Base-by-base conservation (phyloP, 352 stramenopile species). In the Globisporangium nunn region DNA sequence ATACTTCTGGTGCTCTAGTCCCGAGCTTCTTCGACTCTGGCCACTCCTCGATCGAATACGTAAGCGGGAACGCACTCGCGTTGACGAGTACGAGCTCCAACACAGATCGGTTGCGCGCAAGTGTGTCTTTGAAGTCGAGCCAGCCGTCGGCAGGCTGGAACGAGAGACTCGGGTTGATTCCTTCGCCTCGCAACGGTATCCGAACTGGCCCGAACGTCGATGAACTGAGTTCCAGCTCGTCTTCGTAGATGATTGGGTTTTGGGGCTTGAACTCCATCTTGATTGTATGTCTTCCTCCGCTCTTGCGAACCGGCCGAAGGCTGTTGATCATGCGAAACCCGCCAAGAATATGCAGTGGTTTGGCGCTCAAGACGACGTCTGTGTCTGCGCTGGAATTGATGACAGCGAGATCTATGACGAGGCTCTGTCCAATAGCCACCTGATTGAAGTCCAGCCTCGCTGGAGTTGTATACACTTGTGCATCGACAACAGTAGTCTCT, bases 241-340 rank as follows among this genome's bases (percentile, higher is more conserved):
- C 86, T 29, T 87, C 64, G 52, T 88, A 93, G 12, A 78, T 61
- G 1, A 91, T 56, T 6, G 78, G 73, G 0, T 57, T 59, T 3
- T 52, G 53, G 11, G 88, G 88, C 6, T 68, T 61, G 50, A 95
- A 96, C 66, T 92, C 83, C 33, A 96, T 58, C 23, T 69, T 66
- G 53, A 82, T 35, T 6, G 55, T 18, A 18, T 64, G 66, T 17
- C 57, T 59, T 3, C 67, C 78, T 1, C 62, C 70, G 10, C 56
- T 54, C 0, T 45, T 37, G 6, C 50, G n/a, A 23, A 96, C 59
- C 7, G 61, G 39, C 2, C 83, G 72, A 37, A 89, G 66, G 43
- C 62, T 81, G 37, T 91, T 91, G 43, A 96, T 72, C 29, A 96
- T 41, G 8, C 73, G 77, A 51, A 96, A 97, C 7, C 85, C 82